phyloP scores from a whole-genome alignment of 106 monocot genomes.

The Triglochin maritima region DNA sequence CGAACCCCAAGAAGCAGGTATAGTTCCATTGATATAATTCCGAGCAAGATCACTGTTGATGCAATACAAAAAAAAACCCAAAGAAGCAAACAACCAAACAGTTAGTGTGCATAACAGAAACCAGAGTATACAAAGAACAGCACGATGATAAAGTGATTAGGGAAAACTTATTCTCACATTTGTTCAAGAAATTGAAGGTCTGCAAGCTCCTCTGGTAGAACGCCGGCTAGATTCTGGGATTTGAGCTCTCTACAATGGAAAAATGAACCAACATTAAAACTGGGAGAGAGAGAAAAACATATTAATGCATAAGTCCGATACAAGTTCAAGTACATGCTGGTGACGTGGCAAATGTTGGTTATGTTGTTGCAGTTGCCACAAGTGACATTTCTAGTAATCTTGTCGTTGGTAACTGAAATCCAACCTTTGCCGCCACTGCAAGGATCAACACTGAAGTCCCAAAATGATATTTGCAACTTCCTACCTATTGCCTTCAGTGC shows the following conservation, averaged over 20 bases:
- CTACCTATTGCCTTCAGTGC: constrained; percentile 9
- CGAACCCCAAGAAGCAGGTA: too few relatives aligned
- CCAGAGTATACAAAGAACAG: too few relatives aligned
- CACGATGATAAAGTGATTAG: too few relatives aligned
- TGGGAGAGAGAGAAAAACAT: not conserved
- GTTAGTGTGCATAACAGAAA: too few relatives aligned
- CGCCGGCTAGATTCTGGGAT: not conserved
- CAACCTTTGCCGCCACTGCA: constrained; percentile 12
- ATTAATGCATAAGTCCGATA: too few relatives aligned
- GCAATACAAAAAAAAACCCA: not conserved
- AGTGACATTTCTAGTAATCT: constrained; percentile 4
- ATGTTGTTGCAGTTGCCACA: constrained; percentile 6
- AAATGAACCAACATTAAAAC: not conserved
- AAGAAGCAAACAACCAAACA: too few relatives aligned
- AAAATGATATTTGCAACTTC: constrained; percentile 8
- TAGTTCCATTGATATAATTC: too few relatives aligned
- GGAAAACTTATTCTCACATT: too few relatives aligned
- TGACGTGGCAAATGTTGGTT: constrained; percentile 8
- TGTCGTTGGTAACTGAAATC: not conserved
- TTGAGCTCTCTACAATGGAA: constrained; percentile 6
- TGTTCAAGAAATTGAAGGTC: too few relatives aligned
- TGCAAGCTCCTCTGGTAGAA: too few relatives aligned
- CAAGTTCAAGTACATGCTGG: constrained; percentile 4
- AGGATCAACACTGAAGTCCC: constrained; percentile 20
- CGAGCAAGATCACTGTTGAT: too few relatives aligned